These are phyloP conservation scores for Cercophora samala DNA, from an alignment of 495 filamentous ascomycete genomes.

Conservation along the genomic window DNA sequence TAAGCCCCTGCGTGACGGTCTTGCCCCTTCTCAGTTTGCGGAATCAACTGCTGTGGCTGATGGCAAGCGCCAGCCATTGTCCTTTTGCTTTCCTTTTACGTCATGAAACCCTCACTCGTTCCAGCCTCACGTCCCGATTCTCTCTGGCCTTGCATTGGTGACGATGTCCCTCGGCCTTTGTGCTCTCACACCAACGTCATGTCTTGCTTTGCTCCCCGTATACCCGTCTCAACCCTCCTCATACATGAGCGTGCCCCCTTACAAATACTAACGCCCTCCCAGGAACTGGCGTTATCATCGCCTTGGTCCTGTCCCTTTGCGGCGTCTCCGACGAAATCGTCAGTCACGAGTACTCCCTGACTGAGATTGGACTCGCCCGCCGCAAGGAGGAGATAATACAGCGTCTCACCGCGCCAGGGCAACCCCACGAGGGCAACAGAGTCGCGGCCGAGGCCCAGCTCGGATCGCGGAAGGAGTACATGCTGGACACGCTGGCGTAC, in stretches of 20 bases:
- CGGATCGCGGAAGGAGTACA: conserved; percentile 50
- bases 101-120: not conserved
- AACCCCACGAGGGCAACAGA: conserved; percentile 42
- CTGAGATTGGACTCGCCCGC: conserved; percentile 49
- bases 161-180: not conserved
- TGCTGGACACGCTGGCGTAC: conserved; percentile 52
- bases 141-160: not conserved
- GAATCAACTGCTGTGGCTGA: not conserved
- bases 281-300: conserved; percentile 61
- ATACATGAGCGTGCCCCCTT: not conserved
- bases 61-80: not conserved
- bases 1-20: conserved; percentile 31
- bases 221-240: not conserved
- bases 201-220: not conserved
- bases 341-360: conserved; percentile 60
- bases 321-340: conserved; percentile 55
- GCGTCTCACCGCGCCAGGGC: conserved; percentile 40
- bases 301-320: conserved; percentile 56
- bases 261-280: conserved; percentile 10
- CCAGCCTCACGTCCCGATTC: not conserved
- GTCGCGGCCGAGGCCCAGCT: conserved; percentile 51
- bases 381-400: conserved; percentile 44
- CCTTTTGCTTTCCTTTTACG: not conserved
- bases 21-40: conserved; percentile 8
- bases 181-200: not conserved